These are phyloP conservation scores for Lentinula aciculospora DNA, from an alignment of 768 basidiomycete species.

Conservation along the genomic window DNA sequence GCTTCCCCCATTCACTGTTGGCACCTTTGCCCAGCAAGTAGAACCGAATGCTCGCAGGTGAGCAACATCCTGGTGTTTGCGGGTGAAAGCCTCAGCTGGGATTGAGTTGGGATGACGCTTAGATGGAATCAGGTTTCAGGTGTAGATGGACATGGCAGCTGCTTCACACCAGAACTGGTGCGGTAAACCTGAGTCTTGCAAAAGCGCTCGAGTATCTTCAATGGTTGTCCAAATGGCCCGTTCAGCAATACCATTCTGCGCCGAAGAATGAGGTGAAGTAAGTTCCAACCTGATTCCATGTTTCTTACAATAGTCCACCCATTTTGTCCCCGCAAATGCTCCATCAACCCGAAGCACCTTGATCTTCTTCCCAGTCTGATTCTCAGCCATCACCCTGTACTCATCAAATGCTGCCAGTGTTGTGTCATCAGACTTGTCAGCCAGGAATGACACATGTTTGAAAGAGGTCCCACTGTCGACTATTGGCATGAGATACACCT, in stretches of 20 bases:
- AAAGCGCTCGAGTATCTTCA: neutral
- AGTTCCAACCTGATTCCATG: constrained; percentile 6
- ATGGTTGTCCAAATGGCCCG: neutral
- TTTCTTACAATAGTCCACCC: constrained; percentile 11
- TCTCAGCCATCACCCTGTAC: neutral
- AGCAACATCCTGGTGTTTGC: neutral
- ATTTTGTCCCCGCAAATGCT: neutral
- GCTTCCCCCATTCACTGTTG: neutral
- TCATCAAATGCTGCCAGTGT: neutral
- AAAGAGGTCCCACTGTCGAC: neutral
- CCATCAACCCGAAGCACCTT: constrained; percentile 12
- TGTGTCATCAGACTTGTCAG: neutral
- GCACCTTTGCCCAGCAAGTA: neutral
- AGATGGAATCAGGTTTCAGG: neutral
- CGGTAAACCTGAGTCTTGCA: neutral
- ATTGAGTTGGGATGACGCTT: neutral
- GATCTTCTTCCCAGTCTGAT: neutral
- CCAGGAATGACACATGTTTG: neutral
- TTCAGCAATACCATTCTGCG: neutral
- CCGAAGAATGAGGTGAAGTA: neutral
- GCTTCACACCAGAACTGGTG: neutral
- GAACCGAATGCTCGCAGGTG: neutral
- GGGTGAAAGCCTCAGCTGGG: neutral
- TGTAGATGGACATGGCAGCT: neutral
- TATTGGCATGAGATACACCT: constrained; percentile 4